Base-by-base conservation (phyloP, 2,329 filamentous ascomycete genomes). In the Phialophora expanda region DNA sequence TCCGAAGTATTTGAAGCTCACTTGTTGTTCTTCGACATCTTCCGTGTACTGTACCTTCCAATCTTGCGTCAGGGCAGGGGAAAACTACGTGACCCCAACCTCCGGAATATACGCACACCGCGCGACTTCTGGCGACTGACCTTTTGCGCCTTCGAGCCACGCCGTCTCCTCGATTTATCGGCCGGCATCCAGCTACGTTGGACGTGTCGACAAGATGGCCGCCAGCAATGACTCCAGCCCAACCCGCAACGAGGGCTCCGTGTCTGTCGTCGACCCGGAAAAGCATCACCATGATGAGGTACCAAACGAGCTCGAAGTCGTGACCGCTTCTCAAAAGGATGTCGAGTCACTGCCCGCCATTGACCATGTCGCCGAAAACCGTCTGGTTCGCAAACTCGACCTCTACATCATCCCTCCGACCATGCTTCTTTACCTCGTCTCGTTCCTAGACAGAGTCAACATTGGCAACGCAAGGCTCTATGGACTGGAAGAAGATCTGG, bases 381-480 rank as follows among this genome's bases (percentile, higher is more conserved):
- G 55, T 4, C 61, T 80, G 26, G 73, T 80, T 11, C 66, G 77
- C 32, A 81, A 80, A 62, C 77, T 81, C 54, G 79, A 81, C 62
- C 26, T 75, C 24, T 75, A 79, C 63, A 77, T 81, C 63, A 71
- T 80, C 50, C 79, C 79, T 1, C 76, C 79, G 28, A 74, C 80
- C 11, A 76, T 81, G 50, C 66, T 78, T 24, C 66, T 80, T 17
- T 94, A 94, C 74, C 82, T 93, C 14, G 87, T 93, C 70, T 82
- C 14, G 78, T 92, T 66, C 75, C 76, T 34, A 64, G 81, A 83
- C 68, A 75, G 81, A 26, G 77, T 79, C 66, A 80, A 80, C 67
- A 82, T 83, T 56, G 81, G 80, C 32, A 83, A 83, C 71, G 81
- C 81, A 4, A 75, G 80, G 3, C 72, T 82, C 8, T 76, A 80